Evolutionary conservation across 768 basidiomycete species (phyloP), one percentile per base, ranked within the genome.

Genomic region (Mycena rebaudengoi): DNA sequence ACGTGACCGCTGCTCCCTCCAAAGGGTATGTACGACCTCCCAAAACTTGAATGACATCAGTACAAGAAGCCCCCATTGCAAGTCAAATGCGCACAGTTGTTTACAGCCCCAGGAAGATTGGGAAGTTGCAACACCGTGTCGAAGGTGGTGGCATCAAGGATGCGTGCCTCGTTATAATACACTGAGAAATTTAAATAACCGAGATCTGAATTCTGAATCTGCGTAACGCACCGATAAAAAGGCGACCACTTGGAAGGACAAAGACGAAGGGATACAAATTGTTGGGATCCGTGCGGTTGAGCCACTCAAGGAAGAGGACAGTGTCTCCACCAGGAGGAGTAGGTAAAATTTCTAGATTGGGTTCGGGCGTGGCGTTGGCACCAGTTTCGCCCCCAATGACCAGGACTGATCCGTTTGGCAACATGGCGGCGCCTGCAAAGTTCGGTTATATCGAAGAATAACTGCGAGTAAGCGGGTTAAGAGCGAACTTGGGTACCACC

Each of bases 101-200:
- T 88, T 45, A 94, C 92, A 0, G 88, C 81, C 0, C 88, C 91
- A 0, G 92, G 92, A 65, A 91, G 87, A 67, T 92, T 91, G 16
- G 92, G 92, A 6, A 93, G 74, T 7, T 78, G 75, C 6, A 75
- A 75, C 55, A 87, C 73, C 0, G 92, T 93, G 21, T 80, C 75
- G 65, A 94, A 92, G 1, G 85, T 90, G 12, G 72, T 78, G 0
- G 89, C 87, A 60, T 94, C 84, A 26, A 94, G 78, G 62, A 94
- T 85, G 16, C 92, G 87, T 0, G 92, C 92, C 74, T 94, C 90
- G 64, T 94, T 94, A 78, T 88, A 93, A 70, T 94, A 93, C 0
- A 82, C 91, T 92, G 61, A 8, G n/a, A n/a, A n/a, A n/a, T n/a
- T 4, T 18, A 35, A 16, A 54, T 28, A 60, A 51, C 39, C 8